Conservation (phyloP, 176 grass and related monocot species). For the Alopecurus myosuroides region DNA sequence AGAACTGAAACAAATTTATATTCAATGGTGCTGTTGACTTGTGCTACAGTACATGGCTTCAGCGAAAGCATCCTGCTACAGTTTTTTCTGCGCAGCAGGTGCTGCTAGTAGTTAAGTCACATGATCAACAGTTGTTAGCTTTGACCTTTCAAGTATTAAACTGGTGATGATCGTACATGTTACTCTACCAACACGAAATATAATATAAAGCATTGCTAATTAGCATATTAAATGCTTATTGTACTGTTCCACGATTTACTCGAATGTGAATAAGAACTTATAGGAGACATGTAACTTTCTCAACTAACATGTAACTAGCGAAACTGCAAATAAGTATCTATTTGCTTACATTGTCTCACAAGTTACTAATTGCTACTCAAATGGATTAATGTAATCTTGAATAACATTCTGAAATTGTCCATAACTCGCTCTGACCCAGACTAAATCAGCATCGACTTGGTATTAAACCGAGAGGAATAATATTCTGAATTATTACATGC, state of each 20-base stretch:
- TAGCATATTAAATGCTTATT: neutral
- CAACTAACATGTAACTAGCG: neutral
- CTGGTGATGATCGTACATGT: neutral
- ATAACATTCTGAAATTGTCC: neutral
- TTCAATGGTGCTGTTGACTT: neutral
- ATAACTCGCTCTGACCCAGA: neutral
- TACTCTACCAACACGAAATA: neutral
- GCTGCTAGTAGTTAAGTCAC: neutral
- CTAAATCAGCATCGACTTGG: neutral
- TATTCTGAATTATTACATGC: no score
- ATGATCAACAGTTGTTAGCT: neutral
- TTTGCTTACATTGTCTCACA: neutral
- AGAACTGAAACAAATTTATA: neutral
- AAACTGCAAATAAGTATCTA: slow-evolving; percentile 5
- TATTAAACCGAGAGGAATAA: neutral
- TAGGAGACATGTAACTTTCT: neutral
- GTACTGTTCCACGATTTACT: neutral
- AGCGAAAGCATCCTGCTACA: neutral
- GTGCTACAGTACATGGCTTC: neutral
- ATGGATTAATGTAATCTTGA: neutral
- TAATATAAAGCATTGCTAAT: neutral
- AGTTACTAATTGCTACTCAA: neutral
- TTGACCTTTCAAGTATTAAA: neutral
- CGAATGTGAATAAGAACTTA: neutral
- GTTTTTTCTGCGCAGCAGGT: neutral